These are phyloP conservation scores for Lactarius trivialis DNA, from an alignment of 768 basidiomycete species.

Conservation along the genomic window DNA sequence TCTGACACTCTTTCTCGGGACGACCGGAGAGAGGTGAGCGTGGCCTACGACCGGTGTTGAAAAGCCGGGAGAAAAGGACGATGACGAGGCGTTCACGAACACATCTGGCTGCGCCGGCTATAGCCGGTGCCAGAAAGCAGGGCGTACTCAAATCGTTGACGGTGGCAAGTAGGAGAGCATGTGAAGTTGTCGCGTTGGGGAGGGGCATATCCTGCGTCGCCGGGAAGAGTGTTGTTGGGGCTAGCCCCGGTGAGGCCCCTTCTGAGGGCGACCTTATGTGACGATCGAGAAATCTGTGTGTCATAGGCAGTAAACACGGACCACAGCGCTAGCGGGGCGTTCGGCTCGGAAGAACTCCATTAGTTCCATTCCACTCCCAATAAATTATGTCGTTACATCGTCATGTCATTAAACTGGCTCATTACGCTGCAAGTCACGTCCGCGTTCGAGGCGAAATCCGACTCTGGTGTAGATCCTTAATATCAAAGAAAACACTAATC, in stretches of 20 bases:
- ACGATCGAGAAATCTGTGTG: constrained; percentile 16
- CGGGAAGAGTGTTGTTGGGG: not conserved
- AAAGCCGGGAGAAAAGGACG: constrained; percentile 57
- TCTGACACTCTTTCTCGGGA: constrained; percentile 1
- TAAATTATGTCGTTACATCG: not conserved
- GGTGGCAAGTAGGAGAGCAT: constrained; percentile 46
- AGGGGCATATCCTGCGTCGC: constrained; percentile 19
- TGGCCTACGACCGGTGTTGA: constrained; percentile 33
- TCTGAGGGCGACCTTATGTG: constrained; percentile 3
- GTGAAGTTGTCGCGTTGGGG: constrained; percentile 21
- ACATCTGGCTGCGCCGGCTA: constrained; percentile 42
- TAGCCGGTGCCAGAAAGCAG: constrained; percentile 48
- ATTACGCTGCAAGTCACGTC: constrained; percentile 27
- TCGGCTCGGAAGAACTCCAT: not conserved
- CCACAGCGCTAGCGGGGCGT: not conserved
- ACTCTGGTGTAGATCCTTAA: constrained; percentile 58
- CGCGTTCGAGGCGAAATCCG: constrained; percentile 58
- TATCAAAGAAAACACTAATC: constrained; percentile 53
- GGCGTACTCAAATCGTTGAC: constrained; percentile 46
- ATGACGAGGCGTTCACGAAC: constrained; percentile 51
- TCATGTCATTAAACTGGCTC: not conserved
- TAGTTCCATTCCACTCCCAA: not conserved
- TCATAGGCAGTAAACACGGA: constrained; percentile 7
- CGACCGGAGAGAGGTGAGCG: constrained; percentile 5
- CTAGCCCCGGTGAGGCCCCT: not conserved